A percentile compares a stretch with the other conserved stretches of the same genome.
Evolutionary conservation across 305 asterid species (phyloP).

Genomic region (Fraxinus velutina): DNA sequence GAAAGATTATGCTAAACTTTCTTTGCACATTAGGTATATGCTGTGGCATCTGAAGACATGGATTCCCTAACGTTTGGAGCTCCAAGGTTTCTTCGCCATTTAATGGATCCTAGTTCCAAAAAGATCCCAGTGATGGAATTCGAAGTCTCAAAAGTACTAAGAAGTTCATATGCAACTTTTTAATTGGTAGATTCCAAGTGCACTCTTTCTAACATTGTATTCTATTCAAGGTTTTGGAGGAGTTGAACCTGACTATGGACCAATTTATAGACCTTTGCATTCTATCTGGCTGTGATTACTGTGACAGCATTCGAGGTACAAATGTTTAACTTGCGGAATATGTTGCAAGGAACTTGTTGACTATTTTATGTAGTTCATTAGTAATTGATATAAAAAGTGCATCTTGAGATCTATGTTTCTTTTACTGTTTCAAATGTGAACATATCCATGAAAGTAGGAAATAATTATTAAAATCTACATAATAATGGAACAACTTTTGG

Average conservation of each 20-base stretch:
- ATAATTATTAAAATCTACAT: not conserved
- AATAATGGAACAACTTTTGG: not conserved
- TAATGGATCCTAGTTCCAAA: constrained; percentile 95
- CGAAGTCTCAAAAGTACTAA: constrained; percentile 77
- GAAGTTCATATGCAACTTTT: not conserved
- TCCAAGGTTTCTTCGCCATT: constrained; percentile 84
- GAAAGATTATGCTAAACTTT: constrained; percentile 21
- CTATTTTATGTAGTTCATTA: not conserved
- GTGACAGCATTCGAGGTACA: constrained; percentile 69
- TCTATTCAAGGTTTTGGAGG: constrained; percentile 71
- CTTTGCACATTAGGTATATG: constrained; percentile 65
- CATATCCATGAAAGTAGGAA: not conserved
- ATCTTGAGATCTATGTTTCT: not conserved
- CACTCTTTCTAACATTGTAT: constrained; percentile 18
- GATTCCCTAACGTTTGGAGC: constrained; percentile 97
- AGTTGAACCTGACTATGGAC: constrained; percentile 82
- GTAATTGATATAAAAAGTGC: not conserved
- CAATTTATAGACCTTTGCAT: constrained; percentile 95
- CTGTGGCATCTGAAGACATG: constrained; percentile 98
- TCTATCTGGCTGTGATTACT: constrained; percentile 93
- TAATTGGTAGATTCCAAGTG: constrained; percentile 15
- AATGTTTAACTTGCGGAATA: not conserved
- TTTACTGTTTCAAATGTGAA: not conserved
- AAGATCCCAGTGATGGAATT: constrained; percentile 96
- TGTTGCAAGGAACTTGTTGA: not conserved